These are phyloP conservation scores for Pseudocercospora eumusae DNA, from an alignment of 2,329 filamentous ascomycete genomes.

Conservation along the genomic window DNA sequence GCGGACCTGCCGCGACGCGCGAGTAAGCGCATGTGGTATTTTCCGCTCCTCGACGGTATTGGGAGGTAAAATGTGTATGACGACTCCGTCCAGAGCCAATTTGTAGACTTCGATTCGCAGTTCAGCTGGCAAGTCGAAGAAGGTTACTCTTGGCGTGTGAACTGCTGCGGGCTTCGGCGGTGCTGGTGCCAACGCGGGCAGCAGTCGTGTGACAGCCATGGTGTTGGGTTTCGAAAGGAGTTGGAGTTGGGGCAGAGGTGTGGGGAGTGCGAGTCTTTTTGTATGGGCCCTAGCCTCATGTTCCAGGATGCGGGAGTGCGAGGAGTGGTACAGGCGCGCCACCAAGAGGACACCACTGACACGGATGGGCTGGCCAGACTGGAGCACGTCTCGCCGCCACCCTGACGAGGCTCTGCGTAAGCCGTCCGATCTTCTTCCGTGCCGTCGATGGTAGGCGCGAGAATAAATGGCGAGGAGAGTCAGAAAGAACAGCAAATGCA, in stretches of 20 bases:
- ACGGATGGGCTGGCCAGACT: conserved; percentile 17
- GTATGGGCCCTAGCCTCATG: conserved; percentile 8
- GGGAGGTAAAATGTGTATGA: conserved; percentile 36
- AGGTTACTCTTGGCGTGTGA: conserved; percentile 23
- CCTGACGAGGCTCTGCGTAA: conserved; percentile 9
- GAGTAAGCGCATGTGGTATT: conserved; percentile 33
- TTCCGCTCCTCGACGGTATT: conserved; percentile 23
- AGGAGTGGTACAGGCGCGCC: conserved; percentile 18
- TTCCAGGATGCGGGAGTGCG: conserved; percentile 15
- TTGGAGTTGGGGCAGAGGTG: conserved; percentile 8
- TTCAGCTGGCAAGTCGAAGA: conserved; percentile 39
- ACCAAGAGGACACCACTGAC: conserved; percentile 8
- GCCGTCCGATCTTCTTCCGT: conserved; percentile 8
- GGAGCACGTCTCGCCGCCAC: conserved; percentile 7
- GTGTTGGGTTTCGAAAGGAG: conserved; percentile 4
- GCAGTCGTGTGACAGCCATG: conserved; percentile 22
- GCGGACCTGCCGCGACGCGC: conserved; percentile 35
- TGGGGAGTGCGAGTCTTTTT: conserved; percentile 9
- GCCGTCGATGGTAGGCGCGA: not conserved
- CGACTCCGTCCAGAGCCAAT: conserved; percentile 34
- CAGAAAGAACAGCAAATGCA: not conserved
- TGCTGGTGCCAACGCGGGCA: conserved; percentile 22
- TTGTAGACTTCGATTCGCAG: conserved; percentile 39
- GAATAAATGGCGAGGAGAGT: conserved; percentile 3
- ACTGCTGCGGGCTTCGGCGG: conserved; percentile 21